Evolutionary conservation across 495 filamentous ascomycete species (phyloP), one percentile per base, ranked within the genome.

Genomic region (Cetradonia linearis): DNA sequence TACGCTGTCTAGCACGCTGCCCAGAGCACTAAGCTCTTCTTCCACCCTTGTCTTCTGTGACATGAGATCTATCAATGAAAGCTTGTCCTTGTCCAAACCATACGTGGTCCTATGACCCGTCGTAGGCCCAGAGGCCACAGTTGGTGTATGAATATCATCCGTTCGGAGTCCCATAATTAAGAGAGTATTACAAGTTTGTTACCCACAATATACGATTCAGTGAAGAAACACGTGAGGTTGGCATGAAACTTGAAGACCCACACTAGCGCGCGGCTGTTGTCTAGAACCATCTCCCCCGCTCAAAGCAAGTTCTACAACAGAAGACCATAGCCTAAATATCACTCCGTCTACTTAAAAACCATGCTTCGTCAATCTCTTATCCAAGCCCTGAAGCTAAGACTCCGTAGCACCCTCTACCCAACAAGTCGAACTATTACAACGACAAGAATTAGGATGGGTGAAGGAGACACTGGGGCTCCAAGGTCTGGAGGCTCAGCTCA

Each of bases 1-100:
- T 68, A 96, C 93, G 62, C 91, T 95, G 56, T 87, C 86, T 14
- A 99, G 82, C 18, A 99, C 89, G 52, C 84, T 78, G 64, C 91
- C 83, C 3, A 96, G 76, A 23, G 89, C 88, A 62, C 83, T 86
- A 37, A 97, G 77, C 71, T 97, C 92, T 27, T 77, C 83, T 72
- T 97, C 94, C 47, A 95, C 74, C 34, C 78, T 78, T 61, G 92
- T 86, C 70, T 95, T 97, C 71, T 91, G 74, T 31, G 75, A 72
- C 62, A 86, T 86, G 62, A 89, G 71, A 42, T 85, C 78, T 42
- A 74, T 59, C 63, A 83, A 80, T n/a, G 84, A 80, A 50, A 85
- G 72, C 61, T 84, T 82, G 25, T 78, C 76, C 37, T 77, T 71
- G 48, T 63, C 52, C 60, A 63, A 67, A 62, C 83, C 83, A 70